These are phyloP conservation scores for Phascolomyces articulosus DNA, from an alignment of 371 early-diverging fungal species.

Conservation along the genomic window DNA sequence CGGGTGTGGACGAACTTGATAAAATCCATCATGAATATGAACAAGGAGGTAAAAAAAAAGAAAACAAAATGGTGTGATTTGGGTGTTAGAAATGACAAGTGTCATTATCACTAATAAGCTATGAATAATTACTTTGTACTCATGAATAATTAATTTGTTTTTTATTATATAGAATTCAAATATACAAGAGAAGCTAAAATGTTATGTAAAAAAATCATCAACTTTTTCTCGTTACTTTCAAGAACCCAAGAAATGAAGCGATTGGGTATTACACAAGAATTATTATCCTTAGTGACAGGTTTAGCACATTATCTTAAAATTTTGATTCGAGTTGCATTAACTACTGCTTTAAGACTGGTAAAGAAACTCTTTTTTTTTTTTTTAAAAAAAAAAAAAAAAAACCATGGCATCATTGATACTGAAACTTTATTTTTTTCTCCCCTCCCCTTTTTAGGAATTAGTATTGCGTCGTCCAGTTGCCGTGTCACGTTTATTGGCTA, in stretches of 20 bases:
- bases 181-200: constrained; percentile 84
- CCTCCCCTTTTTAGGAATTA: constrained; percentile 37
- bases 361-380: neutral
- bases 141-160: neutral
- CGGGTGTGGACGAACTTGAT: constrained; percentile 76
- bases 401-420: neutral
- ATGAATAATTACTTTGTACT: too few species aligned
- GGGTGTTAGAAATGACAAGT: too few species aligned
- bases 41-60: constrained; percentile 40
- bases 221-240: constrained; percentile 90
- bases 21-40: constrained; percentile 33
- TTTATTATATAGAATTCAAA: constrained; percentile 59
- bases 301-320: constrained; percentile 93
- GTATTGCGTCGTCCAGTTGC: constrained; percentile 41
- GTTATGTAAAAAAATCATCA: constrained; percentile 78
- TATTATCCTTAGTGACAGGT: constrained; percentile 88
- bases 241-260: constrained; percentile 73
- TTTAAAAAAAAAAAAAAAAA: too few species aligned
- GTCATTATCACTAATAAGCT: too few species aligned
- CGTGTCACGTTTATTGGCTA: constrained; percentile 60
- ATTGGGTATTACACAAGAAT: constrained; percentile 84
- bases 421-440: neutral
- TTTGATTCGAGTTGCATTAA: constrained; percentile 85
- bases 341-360: constrained; percentile 82
- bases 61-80: too few species aligned